Evolutionary conservation across 2,329 filamentous ascomycete genomes (phyloP).

Genomic region (Allantophomopsis cytisporea): DNA sequence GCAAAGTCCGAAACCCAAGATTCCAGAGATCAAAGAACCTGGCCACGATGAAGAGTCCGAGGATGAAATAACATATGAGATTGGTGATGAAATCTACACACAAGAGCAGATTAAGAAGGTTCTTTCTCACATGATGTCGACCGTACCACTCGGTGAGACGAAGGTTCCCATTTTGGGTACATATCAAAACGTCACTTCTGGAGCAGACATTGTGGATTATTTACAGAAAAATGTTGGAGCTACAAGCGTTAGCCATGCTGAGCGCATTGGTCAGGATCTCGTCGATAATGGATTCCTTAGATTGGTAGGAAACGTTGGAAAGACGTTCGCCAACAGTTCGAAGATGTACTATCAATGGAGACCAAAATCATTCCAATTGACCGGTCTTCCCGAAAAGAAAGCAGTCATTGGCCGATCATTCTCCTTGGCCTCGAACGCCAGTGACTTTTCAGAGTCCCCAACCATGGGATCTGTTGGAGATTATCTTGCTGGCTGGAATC

Average conservation of each 20-base stretch:
- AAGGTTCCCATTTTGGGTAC: conserved; percentile 94
- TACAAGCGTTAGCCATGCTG: conserved; percentile 76
- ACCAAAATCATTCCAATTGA: conserved; percentile 76
- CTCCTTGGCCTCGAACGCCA: conserved; percentile 50
- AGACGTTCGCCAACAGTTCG: conserved; percentile 92
- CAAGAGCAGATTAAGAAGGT: conserved; percentile 87
- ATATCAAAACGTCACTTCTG: conserved; percentile 84
- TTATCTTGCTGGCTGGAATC: conserved; percentile 85
- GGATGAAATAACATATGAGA: conserved; percentile 77
- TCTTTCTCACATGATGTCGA: conserved; percentile 71
- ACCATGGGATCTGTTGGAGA: conserved; percentile 74
- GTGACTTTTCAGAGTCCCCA: conserved; percentile 59
- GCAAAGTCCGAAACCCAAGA: conserved; percentile 48
- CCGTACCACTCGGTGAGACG: conserved; percentile 74
- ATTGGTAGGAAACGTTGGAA: conserved; percentile 87
- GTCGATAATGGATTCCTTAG: conserved; percentile 76
- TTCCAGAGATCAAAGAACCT: conserved; percentile 82
- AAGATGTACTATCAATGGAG: conserved; percentile 98
- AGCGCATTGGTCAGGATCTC: conserved; percentile 89
- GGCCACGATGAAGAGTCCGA: conserved; percentile 50
- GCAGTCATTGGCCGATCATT: conserved; percentile 57
- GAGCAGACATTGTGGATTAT: conserved; percentile 91
- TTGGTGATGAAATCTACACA: conserved; percentile 78
- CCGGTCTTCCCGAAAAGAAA: conserved; percentile 84
- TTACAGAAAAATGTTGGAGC: conserved; percentile 79